Conservation (phyloP, 441 rosid genomes). For the Melastoma candidum region DNA sequence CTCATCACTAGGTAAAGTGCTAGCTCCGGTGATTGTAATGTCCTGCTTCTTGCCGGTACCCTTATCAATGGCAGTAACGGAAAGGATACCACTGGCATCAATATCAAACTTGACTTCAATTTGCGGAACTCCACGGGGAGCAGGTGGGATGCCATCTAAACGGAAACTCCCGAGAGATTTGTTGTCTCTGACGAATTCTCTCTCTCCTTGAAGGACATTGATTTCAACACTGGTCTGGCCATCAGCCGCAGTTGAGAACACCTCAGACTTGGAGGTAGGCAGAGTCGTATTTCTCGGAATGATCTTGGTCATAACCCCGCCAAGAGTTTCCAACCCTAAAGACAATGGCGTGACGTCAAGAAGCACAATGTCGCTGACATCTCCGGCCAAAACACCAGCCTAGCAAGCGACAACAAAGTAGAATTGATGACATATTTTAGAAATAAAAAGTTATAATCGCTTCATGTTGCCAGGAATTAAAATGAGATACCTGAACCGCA, state of each 20-base stretch:
- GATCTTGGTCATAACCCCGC: conserved; percentile 91
- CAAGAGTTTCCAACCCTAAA: conserved; percentile 85
- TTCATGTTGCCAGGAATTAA: background rate
- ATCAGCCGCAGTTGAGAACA: conserved; percentile 93
- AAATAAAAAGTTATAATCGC: no score
- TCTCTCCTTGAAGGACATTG: conserved; percentile 90
- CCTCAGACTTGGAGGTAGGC: conserved; percentile 92
- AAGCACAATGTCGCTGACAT: conserved; percentile 86
- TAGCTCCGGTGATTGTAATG: conserved; percentile 93
- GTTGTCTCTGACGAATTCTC: conserved; percentile 94
- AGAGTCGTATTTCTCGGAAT: conserved; percentile 84
- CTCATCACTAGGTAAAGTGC: conserved; percentile 91
- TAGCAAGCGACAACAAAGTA: conserved; percentile 9
- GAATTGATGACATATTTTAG: no score
- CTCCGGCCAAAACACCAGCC: conserved; percentile 96
- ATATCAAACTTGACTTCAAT: conserved; percentile 91
- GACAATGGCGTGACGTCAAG: conserved; percentile 88
- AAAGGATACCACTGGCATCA: conserved; percentile 93
- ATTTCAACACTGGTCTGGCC: conserved; percentile 97
- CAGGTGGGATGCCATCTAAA: conserved; percentile 86
- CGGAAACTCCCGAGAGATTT: conserved; percentile 94
- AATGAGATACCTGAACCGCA: conserved; percentile 69
- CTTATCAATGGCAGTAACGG: conserved; percentile 74
- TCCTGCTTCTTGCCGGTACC: conserved; percentile 98
- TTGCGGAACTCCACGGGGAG: conserved; percentile 94